These are phyloP conservation scores for Pyrenophora seminiperda DNA, from an alignment of 2,329 filamentous ascomycete genomes.

Conservation along the genomic window DNA sequence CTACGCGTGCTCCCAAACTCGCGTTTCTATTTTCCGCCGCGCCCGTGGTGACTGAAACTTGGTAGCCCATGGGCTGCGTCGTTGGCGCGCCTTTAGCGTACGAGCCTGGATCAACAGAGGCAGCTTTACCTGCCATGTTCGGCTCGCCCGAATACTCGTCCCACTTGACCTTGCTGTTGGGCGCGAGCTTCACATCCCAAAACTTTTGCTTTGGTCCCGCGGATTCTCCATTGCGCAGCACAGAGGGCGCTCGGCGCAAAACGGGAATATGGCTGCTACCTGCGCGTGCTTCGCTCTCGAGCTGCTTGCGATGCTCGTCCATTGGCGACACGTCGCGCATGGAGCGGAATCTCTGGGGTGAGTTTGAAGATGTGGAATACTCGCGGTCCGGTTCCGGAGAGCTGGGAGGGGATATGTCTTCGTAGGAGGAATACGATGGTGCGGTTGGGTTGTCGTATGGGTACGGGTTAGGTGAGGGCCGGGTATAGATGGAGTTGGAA, in stretches of 20 bases:
- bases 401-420: constrained; percentile 47
- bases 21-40: constrained; percentile 38
- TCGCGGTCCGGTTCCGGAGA: constrained; percentile 44
- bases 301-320: constrained; percentile 40
- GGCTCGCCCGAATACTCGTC: constrained; percentile 71
- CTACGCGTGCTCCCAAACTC: constrained; percentile 37
- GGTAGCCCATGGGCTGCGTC: constrained; percentile 37
- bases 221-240: constrained; percentile 23
- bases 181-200: constrained; percentile 44
- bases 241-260: constrained; percentile 39
- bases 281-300: constrained; percentile 7
- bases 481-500: constrained; percentile 63
- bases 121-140: constrained; percentile 58
- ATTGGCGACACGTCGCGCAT: constrained; percentile 49
- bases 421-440: constrained; percentile 31
- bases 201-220: constrained; percentile 39
- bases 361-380: constrained; percentile 19
- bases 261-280: constrained; percentile 44
- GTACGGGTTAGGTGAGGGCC: constrained; percentile 53
- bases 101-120: constrained; percentile 61
- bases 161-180: constrained; percentile 56
- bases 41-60: constrained; percentile 35
- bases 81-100: constrained; percentile 29
- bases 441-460: constrained; percentile 29
- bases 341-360: constrained; percentile 38